A percentile compares a stretch with the other conserved stretches of the same genome.
Conservation (phyloP, 2,329 filamentous ascomycete genomes). For the Sclerotinia sclerotiorum region DNA sequence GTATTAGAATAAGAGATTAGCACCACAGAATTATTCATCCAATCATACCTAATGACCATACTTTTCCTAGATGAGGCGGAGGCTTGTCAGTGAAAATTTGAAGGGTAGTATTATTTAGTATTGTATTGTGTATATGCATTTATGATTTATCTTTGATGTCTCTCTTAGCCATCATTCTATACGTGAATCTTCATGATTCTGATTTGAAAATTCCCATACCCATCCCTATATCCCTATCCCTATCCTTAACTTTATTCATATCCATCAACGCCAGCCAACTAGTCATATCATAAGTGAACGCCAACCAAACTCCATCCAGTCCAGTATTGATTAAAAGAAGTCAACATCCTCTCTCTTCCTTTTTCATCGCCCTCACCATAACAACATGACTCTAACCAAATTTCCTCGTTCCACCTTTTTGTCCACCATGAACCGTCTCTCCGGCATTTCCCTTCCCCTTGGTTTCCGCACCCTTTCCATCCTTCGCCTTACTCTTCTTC, state of each 20-base stretch:
- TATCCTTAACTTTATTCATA: background rate
- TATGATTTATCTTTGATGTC: too few relatives aligned
- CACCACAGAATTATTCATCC: too few relatives aligned
- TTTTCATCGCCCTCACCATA: background rate
- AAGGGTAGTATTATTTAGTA: too few relatives aligned
- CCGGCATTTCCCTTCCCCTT: conserved; percentile 36
- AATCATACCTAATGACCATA: too few relatives aligned
- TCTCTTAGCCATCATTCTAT: background rate
- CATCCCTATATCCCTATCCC: background rate
- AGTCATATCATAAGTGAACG: background rate
- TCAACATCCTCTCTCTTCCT: background rate
- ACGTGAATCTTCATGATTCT: background rate
- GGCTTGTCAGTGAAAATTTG: too few relatives aligned
- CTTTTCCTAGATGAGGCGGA: too few relatives aligned
- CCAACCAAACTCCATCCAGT: conserved; percentile 1
- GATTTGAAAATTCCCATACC: background rate
- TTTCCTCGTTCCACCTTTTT: conserved; percentile 25
- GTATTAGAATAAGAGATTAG: too few relatives aligned
- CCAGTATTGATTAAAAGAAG: background rate
- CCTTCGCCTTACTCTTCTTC: conserved; percentile 55
- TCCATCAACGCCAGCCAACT: background rate
- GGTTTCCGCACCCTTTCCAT: conserved; percentile 40
- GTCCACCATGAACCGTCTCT: conserved; percentile 37
- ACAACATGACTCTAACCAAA: background rate
- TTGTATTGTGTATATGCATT: too few relatives aligned